phyloP scores from a whole-genome alignment of 306 rosid species.

The Quillaja saponaria region DNA sequence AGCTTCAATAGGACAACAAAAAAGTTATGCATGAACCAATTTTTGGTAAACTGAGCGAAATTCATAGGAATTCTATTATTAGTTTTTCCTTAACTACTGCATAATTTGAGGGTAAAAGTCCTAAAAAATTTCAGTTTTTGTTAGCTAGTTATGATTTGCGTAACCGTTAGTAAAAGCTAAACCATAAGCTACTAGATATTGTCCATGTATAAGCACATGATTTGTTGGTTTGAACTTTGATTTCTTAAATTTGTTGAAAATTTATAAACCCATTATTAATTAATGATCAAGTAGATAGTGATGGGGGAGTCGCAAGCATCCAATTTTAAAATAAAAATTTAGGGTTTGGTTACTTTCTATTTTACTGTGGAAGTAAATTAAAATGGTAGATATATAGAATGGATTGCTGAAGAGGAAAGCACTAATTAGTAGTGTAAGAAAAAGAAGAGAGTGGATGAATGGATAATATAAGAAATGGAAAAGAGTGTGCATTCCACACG shows the following conservation, averaged over 20 bases:
- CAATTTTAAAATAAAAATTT: too few species aligned
- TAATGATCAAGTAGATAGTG: too few species aligned
- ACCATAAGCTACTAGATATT: too few species aligned
- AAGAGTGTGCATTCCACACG: constrained; percentile 77
- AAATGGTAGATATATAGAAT: constrained; percentile 21
- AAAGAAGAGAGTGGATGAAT: constrained; percentile 37
- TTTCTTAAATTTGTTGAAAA: background rate
- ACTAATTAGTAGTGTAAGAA: constrained; percentile 25
- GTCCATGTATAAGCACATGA: constrained; percentile 7
- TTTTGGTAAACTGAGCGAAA: background rate
- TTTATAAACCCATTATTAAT: background rate
- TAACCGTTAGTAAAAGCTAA: background rate
- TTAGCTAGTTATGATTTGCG: too few species aligned
- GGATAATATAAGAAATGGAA: constrained; percentile 49
- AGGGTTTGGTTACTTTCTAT: background rate
- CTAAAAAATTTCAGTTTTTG: background rate
- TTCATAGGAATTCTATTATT: too few species aligned
- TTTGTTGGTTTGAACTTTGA: background rate
- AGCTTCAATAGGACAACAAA: background rate
- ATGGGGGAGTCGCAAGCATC: too few species aligned
- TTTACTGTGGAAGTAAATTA: background rate
- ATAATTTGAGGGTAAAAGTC: too few species aligned
- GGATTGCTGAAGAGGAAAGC: constrained; percentile 82
- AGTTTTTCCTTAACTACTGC: too few species aligned
- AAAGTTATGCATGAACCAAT: constrained; percentile 19